phyloP scores from a whole-genome alignment of 441 rosid genomes.

The Arabidopsis hybrid region DNA sequence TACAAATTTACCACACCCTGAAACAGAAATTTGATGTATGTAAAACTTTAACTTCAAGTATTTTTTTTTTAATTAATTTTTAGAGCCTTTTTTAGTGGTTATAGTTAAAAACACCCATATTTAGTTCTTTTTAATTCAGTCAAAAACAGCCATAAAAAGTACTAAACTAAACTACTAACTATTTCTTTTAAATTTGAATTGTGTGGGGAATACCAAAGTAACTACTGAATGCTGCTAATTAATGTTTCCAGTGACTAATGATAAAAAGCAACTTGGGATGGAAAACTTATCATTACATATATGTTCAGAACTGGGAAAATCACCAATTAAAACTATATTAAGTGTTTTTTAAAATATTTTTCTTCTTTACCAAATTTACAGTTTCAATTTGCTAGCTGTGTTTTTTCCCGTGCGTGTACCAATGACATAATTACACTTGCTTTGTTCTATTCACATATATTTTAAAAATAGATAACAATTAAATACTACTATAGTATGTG shows the following conservation, averaged over 20 bases:
- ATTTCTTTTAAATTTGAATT: conserved; percentile 35
- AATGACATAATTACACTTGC: not conserved
- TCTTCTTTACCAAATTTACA: conserved; percentile 3
- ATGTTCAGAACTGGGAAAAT: conserved; percentile 15
- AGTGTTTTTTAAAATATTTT: not conserved
- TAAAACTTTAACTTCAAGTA: not conserved
- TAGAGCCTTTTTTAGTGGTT: not conserved
- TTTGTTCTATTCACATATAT: not conserved
- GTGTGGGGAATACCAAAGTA: conserved; percentile 20
- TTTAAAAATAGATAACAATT: not conserved
- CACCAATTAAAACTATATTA: conserved; percentile 5
- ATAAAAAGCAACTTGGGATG: conserved; percentile 18
- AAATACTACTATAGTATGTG: not conserved
- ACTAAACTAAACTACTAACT: conserved; percentile 1
- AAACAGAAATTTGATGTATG: not conserved
- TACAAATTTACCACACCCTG: conserved; percentile 29
- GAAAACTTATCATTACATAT: conserved; percentile 25
- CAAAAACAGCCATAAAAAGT: not conserved
- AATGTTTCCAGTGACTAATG: conserved; percentile 21
- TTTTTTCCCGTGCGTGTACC: not conserved
- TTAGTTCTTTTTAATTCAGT: not conserved
- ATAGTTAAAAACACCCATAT: not conserved
- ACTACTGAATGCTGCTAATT: not conserved
- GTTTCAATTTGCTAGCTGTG: conserved; percentile 34
- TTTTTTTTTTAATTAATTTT: not conserved